Evolutionary conservation across 2,329 filamentous ascomycete species (phyloP).

Genomic region (Hypocreales sp.): DNA sequence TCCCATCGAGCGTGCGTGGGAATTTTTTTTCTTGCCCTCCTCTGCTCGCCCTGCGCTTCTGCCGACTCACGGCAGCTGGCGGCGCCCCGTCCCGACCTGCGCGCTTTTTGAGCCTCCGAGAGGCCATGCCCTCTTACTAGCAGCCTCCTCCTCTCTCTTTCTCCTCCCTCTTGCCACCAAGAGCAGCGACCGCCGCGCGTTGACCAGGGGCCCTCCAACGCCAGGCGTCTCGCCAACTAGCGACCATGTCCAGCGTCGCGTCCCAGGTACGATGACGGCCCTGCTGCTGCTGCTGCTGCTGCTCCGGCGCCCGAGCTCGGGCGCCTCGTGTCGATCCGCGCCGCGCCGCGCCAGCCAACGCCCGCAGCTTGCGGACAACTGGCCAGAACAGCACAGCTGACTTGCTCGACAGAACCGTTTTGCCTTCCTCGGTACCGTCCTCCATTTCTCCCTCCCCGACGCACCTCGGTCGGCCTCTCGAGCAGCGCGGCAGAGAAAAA

Average conservation of each 20-base stretch:
- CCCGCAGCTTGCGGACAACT: too few relatives aligned
- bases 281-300: constrained; percentile 2
- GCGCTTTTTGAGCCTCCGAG: constrained; percentile 9
- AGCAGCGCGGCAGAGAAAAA: too few relatives aligned
- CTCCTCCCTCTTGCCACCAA: constrained; percentile 12
- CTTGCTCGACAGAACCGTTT: constrained; percentile 62
- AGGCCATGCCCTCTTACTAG: constrained; percentile 24
- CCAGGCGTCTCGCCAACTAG: constrained; percentile 33
- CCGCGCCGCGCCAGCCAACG: too few relatives aligned
- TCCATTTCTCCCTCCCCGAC: constrained; percentile 5
- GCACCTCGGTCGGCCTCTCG: constrained; percentile 3
- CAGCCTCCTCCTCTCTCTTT: neutral
- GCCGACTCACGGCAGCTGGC: neutral
- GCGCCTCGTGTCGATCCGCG: too few relatives aligned
- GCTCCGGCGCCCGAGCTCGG: too few relatives aligned
- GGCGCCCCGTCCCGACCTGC: constrained; percentile 6
- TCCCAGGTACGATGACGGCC: constrained; percentile 37
- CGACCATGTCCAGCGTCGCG: constrained; percentile 44
- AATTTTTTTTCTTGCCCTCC: too few relatives aligned
- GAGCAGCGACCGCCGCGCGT: too few relatives aligned
- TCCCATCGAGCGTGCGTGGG: too few relatives aligned
- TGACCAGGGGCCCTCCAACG: too few relatives aligned
- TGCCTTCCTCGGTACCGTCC: constrained; percentile 83
- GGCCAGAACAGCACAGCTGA: constrained; percentile 1
- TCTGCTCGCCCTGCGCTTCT: neutral